Conservation (phyloP, 805 yeast genomes). For the Suhomyces faveliae region DNA sequence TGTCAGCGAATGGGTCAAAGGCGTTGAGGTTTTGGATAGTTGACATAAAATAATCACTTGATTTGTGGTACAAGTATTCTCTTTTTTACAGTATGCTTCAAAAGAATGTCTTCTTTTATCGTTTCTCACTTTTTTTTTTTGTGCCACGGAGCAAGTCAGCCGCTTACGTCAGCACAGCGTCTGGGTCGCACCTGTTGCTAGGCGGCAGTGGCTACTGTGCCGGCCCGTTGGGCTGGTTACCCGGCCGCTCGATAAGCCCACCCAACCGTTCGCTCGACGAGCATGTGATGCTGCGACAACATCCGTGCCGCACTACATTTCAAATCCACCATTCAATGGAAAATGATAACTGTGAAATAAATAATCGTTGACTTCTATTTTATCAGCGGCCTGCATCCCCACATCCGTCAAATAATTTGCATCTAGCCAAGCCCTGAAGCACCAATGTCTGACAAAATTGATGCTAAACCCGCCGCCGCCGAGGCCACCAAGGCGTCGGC, state of each 20-base stretch:
- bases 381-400: background rate
- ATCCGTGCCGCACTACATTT: background rate
- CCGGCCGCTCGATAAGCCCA: background rate
- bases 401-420: background rate
- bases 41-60: slow-evolving; percentile 49
- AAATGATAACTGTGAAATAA: background rate
- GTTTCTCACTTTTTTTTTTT: background rate
- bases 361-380: background rate
- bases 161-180: slow-evolving; percentile 2
- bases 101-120: background rate
- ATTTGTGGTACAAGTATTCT: background rate
- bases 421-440: background rate
- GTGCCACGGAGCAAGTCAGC: slow-evolving; percentile 2
- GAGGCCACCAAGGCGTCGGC: background rate
- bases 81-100: background rate
- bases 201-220: background rate
- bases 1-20: slow-evolving; percentile 97
- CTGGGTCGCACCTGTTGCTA: too few species aligned
- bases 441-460: background rate
- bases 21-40: slow-evolving; percentile 90
- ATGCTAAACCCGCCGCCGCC: background rate
- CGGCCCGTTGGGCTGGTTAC: background rate
- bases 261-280: background rate
- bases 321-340: background rate
- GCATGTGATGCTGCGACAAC: background rate